These are phyloP conservation scores for Trichophyton verrucosum DNA, from an alignment of 2,329 filamentous ascomycete species.

Conservation along the genomic window DNA sequence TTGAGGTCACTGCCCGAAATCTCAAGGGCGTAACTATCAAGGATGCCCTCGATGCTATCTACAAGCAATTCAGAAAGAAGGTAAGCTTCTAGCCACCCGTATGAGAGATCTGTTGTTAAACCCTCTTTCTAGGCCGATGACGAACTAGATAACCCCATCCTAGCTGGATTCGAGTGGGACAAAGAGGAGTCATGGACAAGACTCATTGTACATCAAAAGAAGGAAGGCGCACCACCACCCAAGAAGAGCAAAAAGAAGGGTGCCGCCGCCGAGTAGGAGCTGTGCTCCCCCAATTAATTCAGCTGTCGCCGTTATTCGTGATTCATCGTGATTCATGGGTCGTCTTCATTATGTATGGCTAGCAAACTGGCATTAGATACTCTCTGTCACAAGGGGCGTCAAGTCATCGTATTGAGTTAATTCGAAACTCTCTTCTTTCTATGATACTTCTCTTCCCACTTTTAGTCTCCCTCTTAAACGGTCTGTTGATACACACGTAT, in stretches of 20 bases:
- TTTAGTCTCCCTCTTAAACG: background rate
- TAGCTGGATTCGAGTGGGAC: slow-evolving; percentile 94
- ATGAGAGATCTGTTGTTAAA: background rate
- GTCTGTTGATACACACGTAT: background rate
- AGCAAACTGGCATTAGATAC: slow-evolving; percentile 2
- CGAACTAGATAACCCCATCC: slow-evolving; percentile 74
- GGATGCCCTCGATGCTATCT: slow-evolving; percentile 86
- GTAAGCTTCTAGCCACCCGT: slow-evolving; percentile 39
- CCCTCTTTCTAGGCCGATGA: slow-evolving; percentile 60
- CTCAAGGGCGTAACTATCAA: slow-evolving; percentile 93
- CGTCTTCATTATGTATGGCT: background rate
- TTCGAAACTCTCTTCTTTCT: background rate
- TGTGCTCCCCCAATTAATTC: too few relatives aligned
- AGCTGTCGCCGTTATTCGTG: background rate
- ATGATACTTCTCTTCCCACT: background rate
- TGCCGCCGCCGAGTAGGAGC: background rate
- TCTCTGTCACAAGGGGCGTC: background rate
- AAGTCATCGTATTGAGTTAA: background rate
- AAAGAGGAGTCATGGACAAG: slow-evolving; percentile 81
- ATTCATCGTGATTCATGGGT: background rate
- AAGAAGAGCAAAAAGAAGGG: slow-evolving; percentile 53
- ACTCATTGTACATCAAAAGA: slow-evolving; percentile 74
- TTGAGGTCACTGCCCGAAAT: slow-evolving; percentile 81
- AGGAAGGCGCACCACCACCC: slow-evolving; percentile 46
- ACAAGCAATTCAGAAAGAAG: slow-evolving; percentile 96